phyloP scores from a whole-genome alignment of 2,329 filamentous ascomycete genomes.

The Ophiostoma montium region DNA sequence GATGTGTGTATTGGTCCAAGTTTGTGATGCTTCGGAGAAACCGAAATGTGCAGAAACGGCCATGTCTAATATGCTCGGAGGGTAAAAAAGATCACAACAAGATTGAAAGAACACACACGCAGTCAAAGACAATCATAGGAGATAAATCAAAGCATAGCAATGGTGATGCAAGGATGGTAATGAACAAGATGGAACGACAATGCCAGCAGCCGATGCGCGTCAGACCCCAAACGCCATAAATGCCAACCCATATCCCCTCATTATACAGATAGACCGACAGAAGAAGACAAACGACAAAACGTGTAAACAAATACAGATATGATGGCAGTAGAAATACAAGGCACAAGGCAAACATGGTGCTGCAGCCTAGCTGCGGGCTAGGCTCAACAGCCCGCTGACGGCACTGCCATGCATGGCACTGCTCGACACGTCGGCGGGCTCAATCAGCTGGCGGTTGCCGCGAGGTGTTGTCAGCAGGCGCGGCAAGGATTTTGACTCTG shows the following conservation, averaged over 20 bases:
- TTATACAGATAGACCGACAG: neutral
- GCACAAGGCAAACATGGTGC: neutral
- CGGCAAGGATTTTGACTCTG: neutral
- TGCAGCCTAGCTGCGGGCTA: slow-evolving; percentile 18
- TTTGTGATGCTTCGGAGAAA: too few species aligned
- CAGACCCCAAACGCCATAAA: neutral
- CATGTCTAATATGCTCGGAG: too few species aligned
- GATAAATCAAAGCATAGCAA: too few species aligned
- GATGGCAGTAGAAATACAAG: neutral
- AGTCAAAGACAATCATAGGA: too few species aligned
- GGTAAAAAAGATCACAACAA: too few species aligned
- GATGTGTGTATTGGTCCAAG: too few species aligned
- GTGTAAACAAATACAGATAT: neutral
- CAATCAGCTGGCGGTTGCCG: slow-evolving; percentile 3
- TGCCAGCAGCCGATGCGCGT: too few species aligned
- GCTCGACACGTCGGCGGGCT: slow-evolving; percentile 22
- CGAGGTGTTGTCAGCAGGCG: slow-evolving; percentile 5
- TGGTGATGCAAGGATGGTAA: too few species aligned
- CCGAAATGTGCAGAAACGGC: too few species aligned
- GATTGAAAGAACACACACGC: too few species aligned
- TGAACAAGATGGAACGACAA: too few species aligned
- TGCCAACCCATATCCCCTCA: neutral
- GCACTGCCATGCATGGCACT: slow-evolving; percentile 34
- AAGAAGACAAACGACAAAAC: neutral
- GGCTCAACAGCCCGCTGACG: slow-evolving; percentile 34